A percentile compares a stretch with the other conserved stretches of the same genome.
Evolutionary conservation across 1,284 basidiomycete species (phyloP).

Genomic region (Apiotrichum gracile): DNA sequence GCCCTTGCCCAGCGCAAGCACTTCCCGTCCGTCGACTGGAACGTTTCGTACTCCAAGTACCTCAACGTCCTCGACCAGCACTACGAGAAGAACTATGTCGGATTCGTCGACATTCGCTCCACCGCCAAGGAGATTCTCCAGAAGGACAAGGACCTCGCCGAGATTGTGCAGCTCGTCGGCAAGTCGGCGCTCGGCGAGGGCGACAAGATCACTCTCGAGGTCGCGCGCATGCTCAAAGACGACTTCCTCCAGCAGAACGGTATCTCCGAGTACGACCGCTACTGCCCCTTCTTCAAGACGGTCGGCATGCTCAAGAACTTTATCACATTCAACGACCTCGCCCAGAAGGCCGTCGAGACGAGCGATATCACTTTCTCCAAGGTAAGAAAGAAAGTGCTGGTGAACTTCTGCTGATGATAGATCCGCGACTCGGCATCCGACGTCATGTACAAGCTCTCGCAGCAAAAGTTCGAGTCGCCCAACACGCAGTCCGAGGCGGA

Average conservation of each 20-base stretch:
- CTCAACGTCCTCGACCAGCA: slow-evolving; percentile 89
- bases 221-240: slow-evolving; percentile 91
- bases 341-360: slow-evolving; percentile 75
- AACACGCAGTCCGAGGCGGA: slow-evolving; percentile 71
- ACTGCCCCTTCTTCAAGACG: slow-evolving; percentile 98
- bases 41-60: slow-evolving; percentile 97
- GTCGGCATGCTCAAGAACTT: slow-evolving; percentile 93
- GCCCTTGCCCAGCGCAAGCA: slow-evolving; percentile 81
- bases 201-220: slow-evolving; percentile 98
- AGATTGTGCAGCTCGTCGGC: slow-evolving; percentile 98
- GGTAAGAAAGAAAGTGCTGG: slow-evolving; percentile 15
- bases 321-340: slow-evolving; percentile 84
- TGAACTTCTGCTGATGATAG: slow-evolving; percentile 19
- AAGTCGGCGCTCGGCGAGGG: slow-evolving; percentile 95
- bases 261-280: slow-evolving; percentile 95
- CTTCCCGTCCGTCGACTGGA: slow-evolving; percentile 99
- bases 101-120: slow-evolving; percentile 86
- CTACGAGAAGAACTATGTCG: slow-evolving; percentile 85
- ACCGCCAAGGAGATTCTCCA: slow-evolving; percentile 95
- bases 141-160: slow-evolving; percentile 96
- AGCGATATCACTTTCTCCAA: slow-evolving; percentile 86
- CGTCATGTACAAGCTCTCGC: slow-evolving; percentile 89
- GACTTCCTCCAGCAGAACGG: slow-evolving; percentile 99
- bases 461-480: slow-evolving; percentile 91
- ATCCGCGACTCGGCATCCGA: slow-evolving; percentile 84